Conservation (phyloP, 352 stramenopile genomes). For the Pythium brachiatum region DNA sequence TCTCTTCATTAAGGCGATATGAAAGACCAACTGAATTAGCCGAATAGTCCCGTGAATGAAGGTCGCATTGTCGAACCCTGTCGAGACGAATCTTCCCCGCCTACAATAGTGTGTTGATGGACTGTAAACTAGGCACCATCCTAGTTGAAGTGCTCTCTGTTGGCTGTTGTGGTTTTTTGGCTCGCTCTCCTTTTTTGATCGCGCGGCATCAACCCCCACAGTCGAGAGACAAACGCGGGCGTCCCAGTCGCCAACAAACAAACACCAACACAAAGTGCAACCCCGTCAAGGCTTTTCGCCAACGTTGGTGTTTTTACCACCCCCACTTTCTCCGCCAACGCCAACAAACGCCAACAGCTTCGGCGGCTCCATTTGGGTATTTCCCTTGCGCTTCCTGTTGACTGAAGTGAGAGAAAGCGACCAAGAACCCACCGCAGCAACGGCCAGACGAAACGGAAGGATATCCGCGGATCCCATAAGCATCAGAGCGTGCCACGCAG, state of each 20-base stretch:
- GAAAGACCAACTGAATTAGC: too few species aligned
- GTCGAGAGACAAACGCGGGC: background rate
- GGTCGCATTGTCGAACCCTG: too few species aligned
- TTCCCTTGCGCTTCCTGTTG: background rate
- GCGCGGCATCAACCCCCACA: conserved; percentile 15
- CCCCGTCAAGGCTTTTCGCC: conserved; percentile 5
- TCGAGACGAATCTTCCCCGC: background rate
- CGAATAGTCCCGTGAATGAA: too few species aligned
- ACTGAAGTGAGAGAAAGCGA: background rate
- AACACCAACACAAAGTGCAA: conserved; percentile 21
- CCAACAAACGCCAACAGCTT: background rate
- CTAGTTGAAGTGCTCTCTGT: conserved; percentile 20
- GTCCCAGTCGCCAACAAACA: conserved; percentile 11
- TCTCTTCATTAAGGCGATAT: too few species aligned
- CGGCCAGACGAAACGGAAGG: background rate
- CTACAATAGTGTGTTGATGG: background rate
- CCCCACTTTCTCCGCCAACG: conserved; percentile 2
- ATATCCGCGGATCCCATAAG: background rate
- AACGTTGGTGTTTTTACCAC: conserved; percentile 4
- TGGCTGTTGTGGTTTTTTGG: conserved; percentile 24
- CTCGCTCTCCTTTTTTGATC: conserved; percentile 12
- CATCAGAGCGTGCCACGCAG: background rate
- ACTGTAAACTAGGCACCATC: conserved; percentile 12
- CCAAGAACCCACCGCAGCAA: background rate
- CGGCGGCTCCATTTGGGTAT: background rate